Base-by-base conservation (phyloP, 179 eudicot genomes). In the Gypsophila paniculata region DNA sequence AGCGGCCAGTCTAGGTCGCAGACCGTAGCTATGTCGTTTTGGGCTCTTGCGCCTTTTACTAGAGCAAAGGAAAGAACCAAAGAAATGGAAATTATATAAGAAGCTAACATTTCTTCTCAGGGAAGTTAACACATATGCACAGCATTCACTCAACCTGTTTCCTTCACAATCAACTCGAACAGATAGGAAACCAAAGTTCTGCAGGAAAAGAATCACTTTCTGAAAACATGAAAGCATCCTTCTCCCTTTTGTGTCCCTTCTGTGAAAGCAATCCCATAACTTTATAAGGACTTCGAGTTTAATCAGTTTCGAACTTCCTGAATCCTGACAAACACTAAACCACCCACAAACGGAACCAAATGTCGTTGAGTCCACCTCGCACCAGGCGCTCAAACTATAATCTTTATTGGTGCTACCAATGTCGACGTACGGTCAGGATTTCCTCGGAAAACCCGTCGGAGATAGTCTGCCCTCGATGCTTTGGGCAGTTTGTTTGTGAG, bases 361-460 rank as follows among this genome's bases (percentile, higher is more conserved):
- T 84, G 87, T 82, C 85, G 32, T 74, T 74, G 61, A 77, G 71
- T 66, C 83, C 86, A 2, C 79, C 83, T 66, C 80, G 72, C 1
- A 49, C 46, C 8, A 49, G 74, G 42, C 23, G 22, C 29, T 61
- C 70, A 58, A 78, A 51, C 78, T 84, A 60, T 74, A 79, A 75
- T 64, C 84, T 76, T 2, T 82, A 86, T 74, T 88, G 90, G 90
- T 90, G 96, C 71, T 86, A 86, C 79, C 89, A 85, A 61, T 90
- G 96, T 74, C 82, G 66, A 69, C 87, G 78, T 13, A 70, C 85
- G 0, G 86, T 90, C 74, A 67, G 90, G 46, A 72, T 85, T 32
- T 70, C 84, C 49, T 65, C 86, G 0, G 76, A 61, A 13, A 77
- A 68, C 73, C 78, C 76, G 5, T 77, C 86, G 11, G 77, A 78